Base-by-base conservation (phyloP, 441 rosid species). In the Pelargonium australe region DNA sequence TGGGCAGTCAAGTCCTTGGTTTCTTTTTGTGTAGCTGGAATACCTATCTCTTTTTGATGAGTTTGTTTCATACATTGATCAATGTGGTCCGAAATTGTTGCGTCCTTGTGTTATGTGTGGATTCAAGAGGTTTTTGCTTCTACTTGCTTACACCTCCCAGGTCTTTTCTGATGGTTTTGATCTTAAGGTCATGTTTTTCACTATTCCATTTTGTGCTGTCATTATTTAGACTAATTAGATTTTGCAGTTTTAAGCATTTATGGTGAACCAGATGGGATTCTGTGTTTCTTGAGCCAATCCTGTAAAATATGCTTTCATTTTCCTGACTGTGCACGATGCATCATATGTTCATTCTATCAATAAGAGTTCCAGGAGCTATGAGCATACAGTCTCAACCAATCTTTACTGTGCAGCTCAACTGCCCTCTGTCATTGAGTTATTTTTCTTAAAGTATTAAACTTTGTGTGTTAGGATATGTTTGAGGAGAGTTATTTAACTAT, bases 261-360 rank as follows among this genome's bases (percentile, higher is more conserved):
- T 7, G 63, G 63, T 9, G 63, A 58, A 58, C 10, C 25, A 57
- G 7, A 0, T 7, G 20, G 12, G 62, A 57, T 3, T 31, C 12
- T 57, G 62, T 55, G 61, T 57, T 19, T 57, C 10, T 57, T 17
- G 62, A 17, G 62, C 62, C 62, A 57, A 14, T 55, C 20, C 13
- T 49, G 57, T 13, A 13, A 4, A 13, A 11, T 11, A 49, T 4
- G 16, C 17, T 20, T 16, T 6, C 1, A 55, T 55, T 14, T n/a
- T 4, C 37, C 37, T 55, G 61, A 55, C 8, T 55, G 51, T 45
- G 61, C 9, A 55, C 14, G 0, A 16, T 31, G 61, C 23, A 5
- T 49, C n/a, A 49, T 49, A 2, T 4, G 61, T 31, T 31, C 5
- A 31, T 2, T 31, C 37, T 5, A 16, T 55, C 61, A 55, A 16